phyloP scores from a whole-genome alignment of 108 stramenopile species.

The Craspedostauros australis region DNA sequence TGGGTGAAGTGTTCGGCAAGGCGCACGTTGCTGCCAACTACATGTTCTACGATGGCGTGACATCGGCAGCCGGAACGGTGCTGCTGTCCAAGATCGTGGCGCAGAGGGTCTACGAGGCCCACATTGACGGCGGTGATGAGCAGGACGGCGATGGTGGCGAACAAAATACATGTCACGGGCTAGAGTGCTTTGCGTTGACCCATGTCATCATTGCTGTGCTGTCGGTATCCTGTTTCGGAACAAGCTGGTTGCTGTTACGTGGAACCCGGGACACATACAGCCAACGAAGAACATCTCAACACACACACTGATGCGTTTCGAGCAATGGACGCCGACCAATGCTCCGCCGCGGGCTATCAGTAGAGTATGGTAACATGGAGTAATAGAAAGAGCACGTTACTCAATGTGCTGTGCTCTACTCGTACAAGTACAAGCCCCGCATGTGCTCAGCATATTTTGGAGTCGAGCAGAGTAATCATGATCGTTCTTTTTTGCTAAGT shows the following conservation, averaged over 20 bases:
- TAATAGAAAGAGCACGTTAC: too few relatives aligned
- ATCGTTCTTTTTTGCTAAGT: too few relatives aligned
- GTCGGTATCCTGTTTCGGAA: constrained; percentile 39
- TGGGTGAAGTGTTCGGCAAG: constrained; percentile 68
- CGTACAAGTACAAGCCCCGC: too few relatives aligned
- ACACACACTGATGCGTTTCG: too few relatives aligned
- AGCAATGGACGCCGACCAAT: too few relatives aligned
- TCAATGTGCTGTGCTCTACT: too few relatives aligned
- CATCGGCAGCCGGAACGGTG: constrained; percentile 76
- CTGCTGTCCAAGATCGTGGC: constrained; percentile 71
- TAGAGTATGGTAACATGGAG: too few relatives aligned
- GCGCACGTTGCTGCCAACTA: constrained; percentile 74
- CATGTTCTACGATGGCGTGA: constrained; percentile 82
- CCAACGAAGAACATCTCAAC: background rate
- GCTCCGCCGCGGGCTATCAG: too few relatives aligned
- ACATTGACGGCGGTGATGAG: constrained; percentile 34
- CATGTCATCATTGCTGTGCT: constrained; percentile 46
- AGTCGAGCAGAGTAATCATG: too few relatives aligned
- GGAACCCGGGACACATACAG: constrained; percentile 25
- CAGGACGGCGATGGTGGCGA: constrained; percentile 2
- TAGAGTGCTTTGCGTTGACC: constrained; percentile 50
- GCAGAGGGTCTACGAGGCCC: constrained; percentile 65
- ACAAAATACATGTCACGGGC: constrained; percentile 44
- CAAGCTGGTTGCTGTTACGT: constrained; percentile 32
- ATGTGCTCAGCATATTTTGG: too few relatives aligned